Base-by-base conservation (phyloP, 2,329 filamentous ascomycete species). In the Cercospora brassicicola region DNA sequence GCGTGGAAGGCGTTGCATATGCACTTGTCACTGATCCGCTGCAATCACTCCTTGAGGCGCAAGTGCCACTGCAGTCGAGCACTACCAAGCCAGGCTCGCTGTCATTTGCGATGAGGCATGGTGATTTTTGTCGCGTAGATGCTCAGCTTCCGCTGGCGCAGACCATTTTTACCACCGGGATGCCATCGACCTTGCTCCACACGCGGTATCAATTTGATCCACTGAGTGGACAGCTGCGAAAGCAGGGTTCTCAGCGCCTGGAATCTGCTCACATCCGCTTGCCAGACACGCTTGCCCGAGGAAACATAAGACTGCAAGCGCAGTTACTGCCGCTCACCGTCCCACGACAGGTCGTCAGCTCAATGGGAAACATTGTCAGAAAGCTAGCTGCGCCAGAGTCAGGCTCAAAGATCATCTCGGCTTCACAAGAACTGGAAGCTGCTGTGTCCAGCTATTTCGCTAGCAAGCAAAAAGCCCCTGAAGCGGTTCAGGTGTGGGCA, bases 351-450 rank as follows among this genome's bases (percentile, higher is more conserved):
- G 88, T 95, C 39, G 80, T 84, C 0, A 85, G 87, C 42, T 88
- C 88, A 39, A 87, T 94, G 74, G 92, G 92, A 3, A 96, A 96
- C 78, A 94, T 96, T 65, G 82, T 95, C 23, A 87, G 66, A 90
- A 65, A 65, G 39, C 56, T 65, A 23, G 85, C 87, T 51, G 23
- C 63, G 45, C 61, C 61, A 13, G 42, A 63, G 18, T 48, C 53
- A 31, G 63, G 56, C 51, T 88, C 90, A 11, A 15, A 26, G 7
- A 53, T 33, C 6, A 36, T 64, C n/a, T 64, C 61, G n/a, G 91
- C 91, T 2, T 93, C 91, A 0, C 83, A 85, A 30, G 91, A 94
- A 76, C 82, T 94, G 1, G 92, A 95, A 76, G 77, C 77, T 18
- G 83, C 86, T 4, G 88, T 94, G 2, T 85, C 87, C 4, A 79